phyloP scores from a whole-genome alignment of 495 filamentous ascomycete species.

The Neurospora sp. region DNA sequence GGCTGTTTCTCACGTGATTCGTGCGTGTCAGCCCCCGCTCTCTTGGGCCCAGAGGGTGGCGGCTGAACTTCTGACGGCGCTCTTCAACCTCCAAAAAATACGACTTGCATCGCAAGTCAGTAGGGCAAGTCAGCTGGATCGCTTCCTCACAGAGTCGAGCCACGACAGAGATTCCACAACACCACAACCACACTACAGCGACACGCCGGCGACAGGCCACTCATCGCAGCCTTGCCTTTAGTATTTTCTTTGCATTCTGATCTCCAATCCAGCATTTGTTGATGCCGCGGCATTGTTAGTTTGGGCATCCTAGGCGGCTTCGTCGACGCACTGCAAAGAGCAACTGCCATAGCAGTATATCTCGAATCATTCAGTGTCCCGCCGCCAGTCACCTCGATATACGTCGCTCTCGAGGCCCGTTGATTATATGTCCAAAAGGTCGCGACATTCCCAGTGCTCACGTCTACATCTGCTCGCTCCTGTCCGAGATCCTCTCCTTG shows the following conservation, averaged over 20 bases:
- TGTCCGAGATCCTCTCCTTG: not conserved
- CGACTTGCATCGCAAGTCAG: not conserved
- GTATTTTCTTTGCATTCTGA: not conserved
- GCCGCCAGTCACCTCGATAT: not conserved
- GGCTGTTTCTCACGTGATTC: conserved; percentile 8
- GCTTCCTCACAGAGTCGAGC: not conserved
- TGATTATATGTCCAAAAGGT: not conserved
- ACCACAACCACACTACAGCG: not conserved
- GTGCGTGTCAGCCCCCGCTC: conserved; percentile 6
- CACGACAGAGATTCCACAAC: not conserved
- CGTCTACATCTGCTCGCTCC: not conserved
- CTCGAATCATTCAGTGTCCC: not conserved
- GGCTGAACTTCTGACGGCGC: conserved; percentile 1
- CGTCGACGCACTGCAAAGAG: not conserved
- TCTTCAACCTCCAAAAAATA: conserved; percentile 8
- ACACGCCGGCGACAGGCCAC: not conserved
- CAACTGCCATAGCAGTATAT: not conserved
- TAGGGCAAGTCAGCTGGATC: not conserved
- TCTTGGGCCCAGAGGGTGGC: conserved; percentile 2
- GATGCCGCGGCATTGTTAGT: not conserved
- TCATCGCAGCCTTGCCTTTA: not conserved
- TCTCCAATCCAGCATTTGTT: not conserved
- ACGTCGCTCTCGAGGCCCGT: not conserved
- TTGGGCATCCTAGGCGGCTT: not conserved
- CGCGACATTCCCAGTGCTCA: not conserved